These are phyloP conservation scores for Pseudozyma flocculosa DNA, from an alignment of 1,284 basidiomycete species.

Conservation along the genomic window DNA sequence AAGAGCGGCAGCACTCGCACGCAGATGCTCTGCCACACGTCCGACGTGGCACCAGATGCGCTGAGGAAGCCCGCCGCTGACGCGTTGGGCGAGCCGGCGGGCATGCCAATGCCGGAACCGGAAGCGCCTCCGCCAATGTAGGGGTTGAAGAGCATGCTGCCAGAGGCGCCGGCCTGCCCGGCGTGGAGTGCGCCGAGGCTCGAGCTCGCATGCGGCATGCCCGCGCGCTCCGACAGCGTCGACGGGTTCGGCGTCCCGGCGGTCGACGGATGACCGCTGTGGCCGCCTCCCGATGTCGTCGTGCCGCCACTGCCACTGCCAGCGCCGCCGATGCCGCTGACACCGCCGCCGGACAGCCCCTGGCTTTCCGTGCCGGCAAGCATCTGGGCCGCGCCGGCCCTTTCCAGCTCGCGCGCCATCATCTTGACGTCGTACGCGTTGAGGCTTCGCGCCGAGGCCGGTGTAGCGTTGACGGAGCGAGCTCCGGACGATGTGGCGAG, in stretches of 20 bases:
- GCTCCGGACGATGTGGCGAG: constrained; percentile 4
- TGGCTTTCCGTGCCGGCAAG: constrained; percentile 18
- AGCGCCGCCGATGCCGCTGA: constrained; percentile 1
- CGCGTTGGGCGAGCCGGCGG: constrained; percentile 13
- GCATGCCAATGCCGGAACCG: background rate
- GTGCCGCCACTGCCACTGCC: constrained; percentile 3
- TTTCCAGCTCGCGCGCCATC: constrained; percentile 39
- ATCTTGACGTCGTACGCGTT: constrained; percentile 23
- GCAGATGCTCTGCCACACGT: constrained; percentile 73
- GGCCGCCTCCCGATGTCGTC: constrained; percentile 11
- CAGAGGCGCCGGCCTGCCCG: constrained; percentile 1
- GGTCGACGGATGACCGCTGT: no score
- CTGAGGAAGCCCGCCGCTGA: background rate
- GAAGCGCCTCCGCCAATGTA: constrained; percentile 4
- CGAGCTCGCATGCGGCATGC: background rate
- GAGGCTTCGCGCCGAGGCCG: constrained; percentile 21
- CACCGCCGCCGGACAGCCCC: background rate
- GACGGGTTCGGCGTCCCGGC: no score
- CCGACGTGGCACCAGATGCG: constrained; percentile 19
- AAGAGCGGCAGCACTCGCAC: constrained; percentile 84
- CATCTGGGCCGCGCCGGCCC: constrained; percentile 28
- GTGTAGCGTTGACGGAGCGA: constrained; percentile 6
- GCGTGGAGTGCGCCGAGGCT: constrained; percentile 1
- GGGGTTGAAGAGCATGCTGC: constrained; percentile 4
- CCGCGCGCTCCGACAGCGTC: no score